Conservation (phyloP, 192 early-diverging fungal species). For the Gryganskiella cystojenkinii region DNA sequence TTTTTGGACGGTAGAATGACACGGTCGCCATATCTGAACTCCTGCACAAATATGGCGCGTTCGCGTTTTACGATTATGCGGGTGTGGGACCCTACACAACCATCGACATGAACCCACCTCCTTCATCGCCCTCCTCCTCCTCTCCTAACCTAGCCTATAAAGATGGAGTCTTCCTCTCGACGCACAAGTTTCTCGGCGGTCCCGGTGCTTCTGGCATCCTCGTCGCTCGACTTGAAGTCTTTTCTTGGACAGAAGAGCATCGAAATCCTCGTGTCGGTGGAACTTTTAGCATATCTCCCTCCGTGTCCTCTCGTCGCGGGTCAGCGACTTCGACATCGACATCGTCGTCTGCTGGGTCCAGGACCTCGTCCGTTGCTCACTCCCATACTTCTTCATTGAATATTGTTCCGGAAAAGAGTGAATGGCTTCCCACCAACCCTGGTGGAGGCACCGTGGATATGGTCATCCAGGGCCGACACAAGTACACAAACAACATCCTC, state of each 20-base stretch:
- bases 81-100: constrained; percentile 50
- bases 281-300: too few relatives aligned
- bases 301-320: too few relatives aligned
- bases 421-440: constrained; percentile 36
- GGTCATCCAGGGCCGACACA: constrained; percentile 37
- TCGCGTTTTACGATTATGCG: constrained; percentile 55
- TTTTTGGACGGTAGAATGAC: too few relatives aligned
- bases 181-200: constrained; percentile 61
- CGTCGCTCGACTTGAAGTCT: constrained; percentile 38
- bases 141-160: constrained; percentile 39
- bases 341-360: too few relatives aligned
- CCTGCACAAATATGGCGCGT: constrained; percentile 50
- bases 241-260: constrained; percentile 12
- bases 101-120: constrained; percentile 42
- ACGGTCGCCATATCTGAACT: constrained; percentile 43
- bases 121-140: not conserved
- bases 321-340: too few relatives aligned
- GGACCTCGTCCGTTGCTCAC: not conserved
- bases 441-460: constrained; percentile 58
- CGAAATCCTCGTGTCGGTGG: too few relatives aligned
- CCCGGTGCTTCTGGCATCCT: constrained; percentile 56
- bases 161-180: constrained; percentile 54
- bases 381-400: not conserved
- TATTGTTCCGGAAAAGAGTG: constrained; percentile 4
- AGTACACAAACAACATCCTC: constrained; percentile 29